These are phyloP conservation scores for Orychophragmus violaceus DNA, from an alignment of 345 rosid genomes.

Conservation along the genomic window DNA sequence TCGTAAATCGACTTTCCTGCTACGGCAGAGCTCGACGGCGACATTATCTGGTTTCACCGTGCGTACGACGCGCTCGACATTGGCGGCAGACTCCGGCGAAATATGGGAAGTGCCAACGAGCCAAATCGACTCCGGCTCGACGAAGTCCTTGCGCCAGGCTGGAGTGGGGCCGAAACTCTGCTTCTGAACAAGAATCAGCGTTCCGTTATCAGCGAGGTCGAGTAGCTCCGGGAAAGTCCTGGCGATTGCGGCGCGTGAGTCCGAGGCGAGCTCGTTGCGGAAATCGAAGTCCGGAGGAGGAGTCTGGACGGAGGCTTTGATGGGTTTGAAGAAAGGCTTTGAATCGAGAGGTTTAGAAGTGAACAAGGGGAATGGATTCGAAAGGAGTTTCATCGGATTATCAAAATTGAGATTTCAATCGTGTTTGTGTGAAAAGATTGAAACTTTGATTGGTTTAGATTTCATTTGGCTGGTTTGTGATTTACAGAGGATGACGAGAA, in stretches of 20 bases:
- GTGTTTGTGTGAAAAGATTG: not conserved
- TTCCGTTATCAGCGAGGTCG: slow-evolving; percentile 61
- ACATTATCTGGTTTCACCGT: slow-evolving; percentile 69
- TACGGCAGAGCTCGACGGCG: slow-evolving; percentile 89
- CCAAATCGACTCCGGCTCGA: slow-evolving; percentile 80
- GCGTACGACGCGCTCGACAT: slow-evolving; percentile 65
- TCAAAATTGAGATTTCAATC: not conserved
- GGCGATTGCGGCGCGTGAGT: slow-evolving; percentile 52
- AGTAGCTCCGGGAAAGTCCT: slow-evolving; percentile 45
- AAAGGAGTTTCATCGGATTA: slow-evolving; percentile 47
- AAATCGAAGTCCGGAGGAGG: slow-evolving; percentile 77
- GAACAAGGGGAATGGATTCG: slow-evolving; percentile 36
- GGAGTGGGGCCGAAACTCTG: slow-evolving; percentile 64
- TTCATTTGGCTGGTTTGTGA: not conserved
- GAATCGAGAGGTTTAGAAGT: slow-evolving; percentile 17
- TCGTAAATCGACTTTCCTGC: slow-evolving; percentile 61
- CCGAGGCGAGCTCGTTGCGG: slow-evolving; percentile 44
- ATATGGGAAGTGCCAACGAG: slow-evolving; percentile 67
- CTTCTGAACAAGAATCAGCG: slow-evolving; percentile 54
- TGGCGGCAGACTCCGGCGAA: slow-evolving; percentile 50
- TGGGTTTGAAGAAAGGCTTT: slow-evolving; percentile 32
- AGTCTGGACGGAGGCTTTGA: slow-evolving; percentile 46
- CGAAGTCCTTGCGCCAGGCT: slow-evolving; percentile 67
- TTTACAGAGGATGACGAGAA: not conserved
- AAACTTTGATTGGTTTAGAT: slow-evolving; percentile 10